Conservation (phyloP, 768 basidiomycete genomes). For the Stropharia rugosoannulata region DNA sequence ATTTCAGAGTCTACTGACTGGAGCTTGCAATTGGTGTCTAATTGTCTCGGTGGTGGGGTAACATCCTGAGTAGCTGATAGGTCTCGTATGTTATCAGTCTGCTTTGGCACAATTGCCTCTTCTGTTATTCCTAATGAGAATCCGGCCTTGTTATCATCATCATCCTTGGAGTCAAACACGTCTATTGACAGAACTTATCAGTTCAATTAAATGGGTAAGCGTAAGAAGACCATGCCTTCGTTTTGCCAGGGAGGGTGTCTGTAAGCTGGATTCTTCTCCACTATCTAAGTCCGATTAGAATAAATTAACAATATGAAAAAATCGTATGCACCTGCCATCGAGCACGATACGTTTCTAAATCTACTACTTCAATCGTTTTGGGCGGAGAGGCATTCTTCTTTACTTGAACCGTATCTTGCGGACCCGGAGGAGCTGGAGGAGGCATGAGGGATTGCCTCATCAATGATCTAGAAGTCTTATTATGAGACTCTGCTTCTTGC, state of each 20-base stretch:
- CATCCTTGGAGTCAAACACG: no score
- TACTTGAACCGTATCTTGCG: neutral
- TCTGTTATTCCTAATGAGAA: no score
- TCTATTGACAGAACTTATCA: no score
- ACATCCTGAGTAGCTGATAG: no score
- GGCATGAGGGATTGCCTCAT: slow-evolving; percentile 3
- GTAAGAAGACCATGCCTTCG: neutral
- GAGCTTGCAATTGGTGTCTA: neutral
- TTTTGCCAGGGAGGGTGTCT: slow-evolving; percentile 5
- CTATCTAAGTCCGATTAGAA: slow-evolving; percentile 5
- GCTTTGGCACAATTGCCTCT: no score
- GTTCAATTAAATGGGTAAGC: neutral
- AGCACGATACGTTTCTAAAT: slow-evolving; percentile 16
- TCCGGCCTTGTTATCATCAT: no score
- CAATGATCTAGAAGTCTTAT: neutral
- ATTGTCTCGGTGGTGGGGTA: neutral
- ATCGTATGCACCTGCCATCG: slow-evolving; percentile 16
- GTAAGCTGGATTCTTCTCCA: slow-evolving; percentile 3
- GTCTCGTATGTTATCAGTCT: no score
- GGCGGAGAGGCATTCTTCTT: neutral
- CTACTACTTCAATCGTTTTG: slow-evolving; percentile 4
- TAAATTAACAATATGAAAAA: neutral
- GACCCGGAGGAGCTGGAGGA: neutral
- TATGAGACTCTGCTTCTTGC: slow-evolving; percentile 3
- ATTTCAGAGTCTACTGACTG: neutral